phyloP scores from a whole-genome alignment of 2,329 filamentous ascomycete genomes.

The Colletotrichum spinosum region DNA sequence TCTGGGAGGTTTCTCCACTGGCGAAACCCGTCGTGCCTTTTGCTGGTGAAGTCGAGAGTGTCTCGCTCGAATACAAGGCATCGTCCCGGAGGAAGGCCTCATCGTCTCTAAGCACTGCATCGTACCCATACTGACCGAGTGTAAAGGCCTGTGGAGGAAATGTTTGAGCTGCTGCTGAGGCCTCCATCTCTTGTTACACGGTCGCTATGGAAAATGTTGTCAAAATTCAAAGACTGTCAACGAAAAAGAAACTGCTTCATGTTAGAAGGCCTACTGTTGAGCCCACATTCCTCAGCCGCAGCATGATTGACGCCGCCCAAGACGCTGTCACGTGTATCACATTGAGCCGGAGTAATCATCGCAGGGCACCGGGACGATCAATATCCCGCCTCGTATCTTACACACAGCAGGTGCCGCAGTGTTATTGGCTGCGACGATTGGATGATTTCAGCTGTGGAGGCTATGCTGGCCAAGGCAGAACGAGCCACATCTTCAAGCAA shows the following conservation, averaged over 20 bases:
- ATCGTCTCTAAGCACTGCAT: conserved; percentile 49
- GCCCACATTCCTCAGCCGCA: not conserved
- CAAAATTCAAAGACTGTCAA: too few species aligned
- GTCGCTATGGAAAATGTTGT: not conserved
- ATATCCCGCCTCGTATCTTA: conserved; percentile 41
- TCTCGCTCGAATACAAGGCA: conserved; percentile 40
- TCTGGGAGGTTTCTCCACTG: not conserved
- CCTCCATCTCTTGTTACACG: conserved; percentile 14
- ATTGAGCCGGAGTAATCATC: conserved; percentile 29
- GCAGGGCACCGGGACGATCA: conserved; percentile 46
- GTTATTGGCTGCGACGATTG: conserved; percentile 18
- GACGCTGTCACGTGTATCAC: conserved; percentile 25
- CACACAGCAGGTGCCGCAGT: not conserved
- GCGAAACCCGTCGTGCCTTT: not conserved
- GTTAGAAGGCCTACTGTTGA: too few species aligned
- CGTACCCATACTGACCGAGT: conserved; percentile 52
- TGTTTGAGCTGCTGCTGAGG: not conserved
- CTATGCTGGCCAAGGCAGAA: conserved; percentile 12
- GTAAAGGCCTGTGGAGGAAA: conserved; percentile 46
- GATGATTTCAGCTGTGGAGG: conserved; percentile 9
- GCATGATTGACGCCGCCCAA: conserved; percentile 12
- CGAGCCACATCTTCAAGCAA: too few species aligned
- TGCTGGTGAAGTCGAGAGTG: conserved; percentile 43
- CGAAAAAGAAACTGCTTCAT: too few species aligned
- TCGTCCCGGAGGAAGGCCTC: conserved; percentile 39